Percentiles rank a stretch among this genome's conserved stretches.
Conservation (phyloP, 805 yeast genomes). For the Zygosaccharomyces lentus region DNA sequence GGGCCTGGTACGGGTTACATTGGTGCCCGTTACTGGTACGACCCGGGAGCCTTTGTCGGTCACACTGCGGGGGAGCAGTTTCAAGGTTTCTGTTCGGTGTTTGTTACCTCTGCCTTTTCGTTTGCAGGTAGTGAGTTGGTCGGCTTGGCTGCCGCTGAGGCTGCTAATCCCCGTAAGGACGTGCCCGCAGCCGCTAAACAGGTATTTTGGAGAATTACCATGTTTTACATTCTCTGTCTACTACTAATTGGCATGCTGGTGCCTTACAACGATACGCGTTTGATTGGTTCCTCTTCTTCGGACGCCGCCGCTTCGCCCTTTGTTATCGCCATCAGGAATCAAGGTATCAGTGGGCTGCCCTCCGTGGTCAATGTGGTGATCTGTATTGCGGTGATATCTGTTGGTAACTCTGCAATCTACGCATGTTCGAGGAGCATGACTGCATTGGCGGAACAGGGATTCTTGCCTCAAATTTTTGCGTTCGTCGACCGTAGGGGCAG, state of each 20-base stretch:
- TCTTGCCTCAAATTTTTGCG: constrained; percentile 53
- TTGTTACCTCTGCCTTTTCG: constrained; percentile 53
- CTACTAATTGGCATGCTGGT: constrained; percentile 46
- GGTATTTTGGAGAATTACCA: constrained; percentile 51
- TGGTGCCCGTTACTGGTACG: constrained; percentile 44
- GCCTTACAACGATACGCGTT: constrained; percentile 41
- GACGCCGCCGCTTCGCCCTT: constrained; percentile 73
- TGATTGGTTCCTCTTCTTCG: constrained; percentile 46
- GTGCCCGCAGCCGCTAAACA: constrained; percentile 52
- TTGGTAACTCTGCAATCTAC: constrained; percentile 66
- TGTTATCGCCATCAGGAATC: constrained; percentile 63
- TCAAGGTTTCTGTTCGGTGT: constrained; percentile 51
- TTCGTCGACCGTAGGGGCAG: constrained; percentile 66
- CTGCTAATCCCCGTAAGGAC: constrained; percentile 44
- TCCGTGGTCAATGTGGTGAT: constrained; percentile 65
- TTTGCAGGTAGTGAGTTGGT: constrained; percentile 52
- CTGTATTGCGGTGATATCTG: constrained; percentile 61
- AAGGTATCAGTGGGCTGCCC: constrained; percentile 62
- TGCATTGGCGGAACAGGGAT: constrained; percentile 59
- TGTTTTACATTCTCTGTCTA: constrained; percentile 45
- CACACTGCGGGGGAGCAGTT: constrained; percentile 37
- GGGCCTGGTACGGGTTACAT: constrained; percentile 41
- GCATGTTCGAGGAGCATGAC: constrained; percentile 64
- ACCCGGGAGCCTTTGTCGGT: constrained; percentile 62
- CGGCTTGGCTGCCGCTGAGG: constrained; percentile 49